These are phyloP conservation scores for Claviceps africana DNA, from an alignment of 2,329 filamentous ascomycete species.

Conservation along the genomic window DNA sequence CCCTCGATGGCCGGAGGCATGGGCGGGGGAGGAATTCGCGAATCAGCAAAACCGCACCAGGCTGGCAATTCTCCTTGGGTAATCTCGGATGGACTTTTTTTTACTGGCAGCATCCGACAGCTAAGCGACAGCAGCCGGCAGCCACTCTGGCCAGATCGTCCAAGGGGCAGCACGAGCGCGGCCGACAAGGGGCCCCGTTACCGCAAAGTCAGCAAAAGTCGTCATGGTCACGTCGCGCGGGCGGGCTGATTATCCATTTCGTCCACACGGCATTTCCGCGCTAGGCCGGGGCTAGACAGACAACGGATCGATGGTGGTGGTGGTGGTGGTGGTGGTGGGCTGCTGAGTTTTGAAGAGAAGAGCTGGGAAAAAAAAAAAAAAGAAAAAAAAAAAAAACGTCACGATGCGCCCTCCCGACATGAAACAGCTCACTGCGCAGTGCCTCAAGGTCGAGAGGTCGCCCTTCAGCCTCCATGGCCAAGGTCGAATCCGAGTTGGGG, in stretches of 20 bases:
- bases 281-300: not conserved
- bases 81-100: not conserved
- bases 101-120: too few relatives aligned
- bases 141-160: not conserved
- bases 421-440: too few relatives aligned
- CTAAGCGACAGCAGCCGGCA: too few relatives aligned
- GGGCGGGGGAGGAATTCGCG: too few relatives aligned
- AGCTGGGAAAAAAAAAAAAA: too few relatives aligned
- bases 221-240: not conserved
- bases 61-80: not conserved
- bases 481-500: too few relatives aligned
- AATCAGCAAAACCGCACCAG: not conserved
- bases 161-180: not conserved
- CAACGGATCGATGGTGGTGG: not conserved
- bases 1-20: not conserved
- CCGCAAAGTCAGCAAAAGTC: not conserved
- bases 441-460: too few relatives aligned
- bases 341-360: not conserved
- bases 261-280: not conserved
- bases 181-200: not conserved
- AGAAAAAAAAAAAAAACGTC: too few relatives aligned
- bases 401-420: too few relatives aligned
- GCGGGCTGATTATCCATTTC: not conserved
- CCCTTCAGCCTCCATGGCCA: too few relatives aligned
- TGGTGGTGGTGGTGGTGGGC: not conserved